Evolutionary conservation across 768 basidiomycete species (phyloP), one percentile per base, ranked within the genome.

Genomic region (Pleurotus tuber-regium): DNA sequence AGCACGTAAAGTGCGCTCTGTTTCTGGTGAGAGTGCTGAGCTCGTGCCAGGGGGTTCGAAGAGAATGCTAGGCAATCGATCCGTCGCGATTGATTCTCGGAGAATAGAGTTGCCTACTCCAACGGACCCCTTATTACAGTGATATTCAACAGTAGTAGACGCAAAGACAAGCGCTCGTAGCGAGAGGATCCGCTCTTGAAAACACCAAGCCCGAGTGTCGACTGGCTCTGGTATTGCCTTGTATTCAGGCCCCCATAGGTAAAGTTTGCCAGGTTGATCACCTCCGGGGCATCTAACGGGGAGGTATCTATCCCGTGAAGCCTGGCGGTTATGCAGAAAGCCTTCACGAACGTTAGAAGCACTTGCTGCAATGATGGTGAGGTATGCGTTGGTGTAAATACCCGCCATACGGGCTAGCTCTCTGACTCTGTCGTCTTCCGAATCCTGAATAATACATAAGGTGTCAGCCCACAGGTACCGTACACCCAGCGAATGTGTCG

Each of bases 381-480:
- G n/a, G 19, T 44, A 44, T n/a, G 43, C 43, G 8, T 12, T n/a
- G 24, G 43, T n/a, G 16, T 44, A 44, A n/a, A 44, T 44, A n/a
- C 25, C 14, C 14, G 26, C 43, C 43, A 30, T 44, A 7, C 28
- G 21, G 10, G 24, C 8, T 8, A 44, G 43, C 14, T 43, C 19
- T 14, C 25, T 21, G 19, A 44, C 16, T n/a, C 28, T 29, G 25
- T 44, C 43, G 14, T 44, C 25, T 4, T 29, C 19, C 2, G 43
- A 44, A 44, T 44, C 24, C 24, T 44, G 43, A n/a, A 44, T 28
- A n/a, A 44, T 28, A 26, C 43, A 44, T n/a, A 30, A 25, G 1
- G 43, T 44, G 43, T 44, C 43, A 11, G 25, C 14, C 43, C 43
- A 30, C 14, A 44, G 43, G 25, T 44, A 44, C 19, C 10, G 25